Evolutionary conservation across 1,139 yeast species (phyloP), one percentile per base, ranked within the genome.

Genomic region (Nakaseomyces bracarensis): DNA sequence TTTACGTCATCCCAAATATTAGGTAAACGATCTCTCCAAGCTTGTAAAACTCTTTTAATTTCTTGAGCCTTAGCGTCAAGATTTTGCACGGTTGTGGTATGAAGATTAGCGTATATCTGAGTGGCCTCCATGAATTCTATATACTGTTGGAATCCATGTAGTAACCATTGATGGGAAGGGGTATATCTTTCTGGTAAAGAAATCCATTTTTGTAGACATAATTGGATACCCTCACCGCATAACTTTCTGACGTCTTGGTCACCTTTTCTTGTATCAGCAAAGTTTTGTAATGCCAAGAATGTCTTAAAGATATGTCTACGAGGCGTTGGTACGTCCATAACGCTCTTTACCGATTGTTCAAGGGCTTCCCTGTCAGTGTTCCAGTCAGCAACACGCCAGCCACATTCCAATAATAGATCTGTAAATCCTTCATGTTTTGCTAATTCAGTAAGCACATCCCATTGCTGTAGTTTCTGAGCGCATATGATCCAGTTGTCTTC

Each of bases 311-410:
- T 80, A 64, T 89, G 97, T 50, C 98, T 75, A 53, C 99, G 74
- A 3, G 98, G 97, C 0, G 98, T 91, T 9, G 98, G 98, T 23
- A 87, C 96, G 64, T 93, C 99, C 96, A 91, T 87, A 2, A 91
- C 95, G 40, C 93, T 84, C 61, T 87, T 85, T 26, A 91, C 94
- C 0, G 96, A 83, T 59, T 86, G 96, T 57, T 89, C 97, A 38
- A 93, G 69, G 0, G 97, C 91, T 48, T 89, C 98, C 50, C 93
- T 74, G 54, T 93, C 98, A 15, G 94, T 81, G 47, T 82, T 82
- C 99, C 99, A 93, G 57, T 93, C 97, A 6, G 98, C 97, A 39
- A 91, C 95, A 59, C 98, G 73, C 99, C 99, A 93, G 36, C 97
- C 98, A 71, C 99, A 93, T 64, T 93, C 99, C 21, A 93, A 69